phyloP scores from a whole-genome alignment of 2,329 filamentous ascomycete species.

The Zymoseptoria brevis region DNA sequence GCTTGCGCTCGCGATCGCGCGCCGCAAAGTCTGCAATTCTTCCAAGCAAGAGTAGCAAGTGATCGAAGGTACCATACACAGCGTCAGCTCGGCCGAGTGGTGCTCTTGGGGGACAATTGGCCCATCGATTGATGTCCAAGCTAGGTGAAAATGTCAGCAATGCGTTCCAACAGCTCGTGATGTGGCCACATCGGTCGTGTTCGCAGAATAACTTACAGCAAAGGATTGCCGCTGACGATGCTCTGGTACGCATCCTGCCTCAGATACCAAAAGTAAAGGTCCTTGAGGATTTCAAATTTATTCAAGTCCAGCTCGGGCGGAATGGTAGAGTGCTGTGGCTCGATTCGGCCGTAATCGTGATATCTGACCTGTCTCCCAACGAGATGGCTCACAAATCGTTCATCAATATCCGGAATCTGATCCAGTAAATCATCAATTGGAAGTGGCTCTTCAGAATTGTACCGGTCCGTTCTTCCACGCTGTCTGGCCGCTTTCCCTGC shows the following conservation, averaged over 20 bases:
- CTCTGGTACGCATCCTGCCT: constrained; percentile 93
- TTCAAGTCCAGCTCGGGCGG: constrained; percentile 54
- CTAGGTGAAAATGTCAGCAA: constrained; percentile 38
- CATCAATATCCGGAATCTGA: constrained; percentile 42
- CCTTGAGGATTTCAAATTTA: constrained; percentile 70
- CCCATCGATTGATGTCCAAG: constrained; percentile 72
- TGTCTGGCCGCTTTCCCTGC: constrained; percentile 37
- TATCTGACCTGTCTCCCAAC: constrained; percentile 52
- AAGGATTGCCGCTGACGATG: constrained; percentile 72
- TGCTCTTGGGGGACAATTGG: constrained; percentile 78
- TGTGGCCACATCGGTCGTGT: background rate
- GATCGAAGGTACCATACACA: constrained; percentile 82
- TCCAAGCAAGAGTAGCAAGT: constrained; percentile 72
- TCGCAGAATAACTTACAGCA: constrained; percentile 60
- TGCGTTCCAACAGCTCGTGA: background rate
- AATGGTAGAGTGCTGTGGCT: constrained; percentile 27
- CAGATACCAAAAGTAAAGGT: constrained; percentile 92
- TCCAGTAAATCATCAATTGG: constrained; percentile 25
- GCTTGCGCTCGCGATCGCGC: constrained; percentile 70
- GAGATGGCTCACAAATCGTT: constrained; percentile 50
- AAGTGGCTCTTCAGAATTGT: constrained; percentile 10
- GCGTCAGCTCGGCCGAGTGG: constrained; percentile 69
- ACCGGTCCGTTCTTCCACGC: constrained; percentile 6
- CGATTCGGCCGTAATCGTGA: constrained; percentile 48
- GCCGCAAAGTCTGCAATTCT: constrained; percentile 71